Conservation (phyloP, 2,329 filamentous ascomycete genomes). For the Aureobasidium sp. region DNA sequence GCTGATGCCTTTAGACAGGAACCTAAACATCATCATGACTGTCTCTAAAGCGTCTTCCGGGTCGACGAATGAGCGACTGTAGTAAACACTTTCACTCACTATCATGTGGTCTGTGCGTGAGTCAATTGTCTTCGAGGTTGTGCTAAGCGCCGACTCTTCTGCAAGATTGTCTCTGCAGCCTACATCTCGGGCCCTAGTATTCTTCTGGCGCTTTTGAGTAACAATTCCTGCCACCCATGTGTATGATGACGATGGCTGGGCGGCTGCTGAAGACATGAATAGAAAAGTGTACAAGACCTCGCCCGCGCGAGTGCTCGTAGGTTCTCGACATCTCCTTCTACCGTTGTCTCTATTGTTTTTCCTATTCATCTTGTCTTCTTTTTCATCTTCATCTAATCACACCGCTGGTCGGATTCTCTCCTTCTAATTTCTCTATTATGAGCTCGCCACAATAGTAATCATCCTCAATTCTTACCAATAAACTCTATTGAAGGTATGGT, state of each 20-base stretch:
- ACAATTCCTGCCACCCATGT: not conserved
- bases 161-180: slow-evolving; percentile 9
- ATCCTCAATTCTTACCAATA: not conserved
- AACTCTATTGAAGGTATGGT: not conserved
- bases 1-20: not conserved
- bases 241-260: slow-evolving; percentile 6
- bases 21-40: not conserved
- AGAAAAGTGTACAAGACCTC: not conserved
- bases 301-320: not conserved
- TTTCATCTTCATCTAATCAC: not conserved
- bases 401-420: slow-evolving; percentile 9
- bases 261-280: not conserved
- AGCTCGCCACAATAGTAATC: not conserved
- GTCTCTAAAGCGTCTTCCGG: not conserved
- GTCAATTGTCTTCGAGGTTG: not conserved
- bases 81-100: not conserved
- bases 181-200: not conserved
- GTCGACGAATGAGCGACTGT: not conserved
- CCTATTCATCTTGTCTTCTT: not conserved
- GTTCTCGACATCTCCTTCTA: not conserved
- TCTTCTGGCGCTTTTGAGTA: not conserved
- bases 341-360: slow-evolving; percentile 7
- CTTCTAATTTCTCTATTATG: slow-evolving; percentile 3
- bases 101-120: not conserved
- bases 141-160: slow-evolving; percentile 10